phyloP scores from a whole-genome alignment of 2,329 filamentous ascomycete species.

The Fusarium nurragi region DNA sequence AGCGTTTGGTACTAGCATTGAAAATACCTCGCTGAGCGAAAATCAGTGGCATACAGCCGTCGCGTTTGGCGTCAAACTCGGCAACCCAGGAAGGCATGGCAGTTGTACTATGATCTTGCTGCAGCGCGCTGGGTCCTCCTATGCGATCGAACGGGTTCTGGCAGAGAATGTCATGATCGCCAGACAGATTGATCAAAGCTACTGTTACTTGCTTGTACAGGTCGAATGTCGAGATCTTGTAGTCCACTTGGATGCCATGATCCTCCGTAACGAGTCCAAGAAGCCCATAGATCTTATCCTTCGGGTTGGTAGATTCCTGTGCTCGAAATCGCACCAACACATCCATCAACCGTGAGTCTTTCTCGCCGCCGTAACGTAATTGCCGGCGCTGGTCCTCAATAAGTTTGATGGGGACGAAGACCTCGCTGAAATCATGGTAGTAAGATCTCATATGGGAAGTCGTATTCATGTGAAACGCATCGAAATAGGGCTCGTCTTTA shows the following conservation, averaged over 20 bases:
- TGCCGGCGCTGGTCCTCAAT: conserved; percentile 22
- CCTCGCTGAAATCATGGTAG: background rate
- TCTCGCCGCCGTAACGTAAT: accelerated
- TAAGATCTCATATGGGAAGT: background rate
- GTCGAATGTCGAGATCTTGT: background rate
- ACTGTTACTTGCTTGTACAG: background rate
- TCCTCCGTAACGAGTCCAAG: conserved; percentile 15
- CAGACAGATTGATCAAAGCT: conserved; percentile 6
- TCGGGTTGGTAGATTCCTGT: conserved; percentile 3
- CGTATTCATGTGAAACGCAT: conserved; percentile 8
- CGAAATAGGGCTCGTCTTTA: conserved; percentile 23
- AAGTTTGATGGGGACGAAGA: conserved; percentile 1
- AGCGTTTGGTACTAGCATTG: background rate
- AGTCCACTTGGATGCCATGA: conserved; percentile 14
- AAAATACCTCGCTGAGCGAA: conserved; percentile 24
- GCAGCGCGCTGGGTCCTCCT: background rate
- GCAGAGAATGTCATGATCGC: conserved; percentile 21
- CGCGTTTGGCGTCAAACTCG: background rate
- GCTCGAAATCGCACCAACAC: conserved; percentile 7
- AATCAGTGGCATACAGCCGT: background rate
- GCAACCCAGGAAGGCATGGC: conserved; percentile 11
- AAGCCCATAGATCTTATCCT: conserved; percentile 15
- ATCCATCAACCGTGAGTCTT: background rate
- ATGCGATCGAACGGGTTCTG: conserved; percentile 17
- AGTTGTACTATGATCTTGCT: accelerated